Evolutionary conservation across 495 filamentous ascomycete genomes (phyloP), one percentile per base, ranked within the genome.

Genomic region (Penicillium desertorum): DNA sequence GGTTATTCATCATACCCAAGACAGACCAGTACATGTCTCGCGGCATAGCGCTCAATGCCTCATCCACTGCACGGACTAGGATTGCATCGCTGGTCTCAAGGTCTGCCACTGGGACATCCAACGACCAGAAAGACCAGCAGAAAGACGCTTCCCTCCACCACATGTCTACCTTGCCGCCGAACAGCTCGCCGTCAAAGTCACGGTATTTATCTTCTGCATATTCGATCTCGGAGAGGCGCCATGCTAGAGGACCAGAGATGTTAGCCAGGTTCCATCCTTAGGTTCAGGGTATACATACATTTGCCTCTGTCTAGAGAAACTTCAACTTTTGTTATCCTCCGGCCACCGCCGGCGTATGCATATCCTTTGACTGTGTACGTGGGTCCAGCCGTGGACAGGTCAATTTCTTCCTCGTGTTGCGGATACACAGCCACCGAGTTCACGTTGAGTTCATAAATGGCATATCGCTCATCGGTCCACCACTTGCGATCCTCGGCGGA

Each of bases 1-100:
- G 88, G 65, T 96, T 97, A 68, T 98, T 96, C 93, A 98, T 98
- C 93, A 98, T 98, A 0, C 93, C 93, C 42, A 97, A 74, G 17
- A 96, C 92, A 55, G 83, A 89, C 93, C 93, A 98, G 72, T 98
- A 98, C 88, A 96, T 96, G 62, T 98, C 93, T 57, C 88, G 79
- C 6, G 93, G 92, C 66, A 96, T 92, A 1, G 91, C 76, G 63
- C 86, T 88, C 84, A 98, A 85, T 30, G 87, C 83, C 46, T 98
- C 93, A 65, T 98, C 93, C 90, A 96, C 96, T 4, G 89, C 89
- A 46, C 93, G 80, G 8, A 96, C 87, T 46, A 96, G 76, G 16
- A 97, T 83, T 58, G 93, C 92, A 42, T 84, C 79, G 4, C 88
- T 84, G 5, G 71, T 69, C 45, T 75, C 69, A 20, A 98, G 76